Conservation (phyloP, 139 green algal species). For the Tetradesmus lagerheimii region DNA sequence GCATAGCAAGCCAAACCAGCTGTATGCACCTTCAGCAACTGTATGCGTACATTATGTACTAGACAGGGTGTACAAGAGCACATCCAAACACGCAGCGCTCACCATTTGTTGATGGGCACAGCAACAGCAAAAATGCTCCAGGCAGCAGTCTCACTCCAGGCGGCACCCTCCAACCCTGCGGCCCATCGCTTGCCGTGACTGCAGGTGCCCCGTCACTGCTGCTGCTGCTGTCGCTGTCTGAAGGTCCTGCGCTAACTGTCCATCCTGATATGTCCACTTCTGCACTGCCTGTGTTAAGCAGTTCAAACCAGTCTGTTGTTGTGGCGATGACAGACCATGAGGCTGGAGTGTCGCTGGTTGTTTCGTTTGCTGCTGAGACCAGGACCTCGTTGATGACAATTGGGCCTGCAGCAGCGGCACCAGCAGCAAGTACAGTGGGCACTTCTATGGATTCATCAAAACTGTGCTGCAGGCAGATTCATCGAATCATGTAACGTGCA, state of each 20-base stretch:
- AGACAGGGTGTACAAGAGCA: no score
- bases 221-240: background rate
- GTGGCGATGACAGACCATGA: background rate
- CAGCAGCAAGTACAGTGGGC: background rate
- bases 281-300: conserved; percentile 18
- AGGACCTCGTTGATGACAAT: conserved; percentile 46
- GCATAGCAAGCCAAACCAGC: no score
- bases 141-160: background rate
- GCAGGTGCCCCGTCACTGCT: background rate
- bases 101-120: background rate
- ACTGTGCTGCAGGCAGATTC: background rate
- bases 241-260: background rate
- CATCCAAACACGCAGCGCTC: background rate
- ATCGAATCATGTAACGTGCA: background rate
- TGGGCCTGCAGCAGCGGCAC: conserved; percentile 7
- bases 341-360: background rate
- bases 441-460: no score
- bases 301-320: conserved; percentile 39
- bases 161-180: background rate
- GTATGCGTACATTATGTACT: no score
- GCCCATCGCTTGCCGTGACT: background rate
- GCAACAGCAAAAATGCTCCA: background rate
- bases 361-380: background rate
- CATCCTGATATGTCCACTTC: conserved; percentile 24
- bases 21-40: no score